phyloP scores from a whole-genome alignment of 371 early-diverging fungal genomes.

The Actinomucor elegans region DNA sequence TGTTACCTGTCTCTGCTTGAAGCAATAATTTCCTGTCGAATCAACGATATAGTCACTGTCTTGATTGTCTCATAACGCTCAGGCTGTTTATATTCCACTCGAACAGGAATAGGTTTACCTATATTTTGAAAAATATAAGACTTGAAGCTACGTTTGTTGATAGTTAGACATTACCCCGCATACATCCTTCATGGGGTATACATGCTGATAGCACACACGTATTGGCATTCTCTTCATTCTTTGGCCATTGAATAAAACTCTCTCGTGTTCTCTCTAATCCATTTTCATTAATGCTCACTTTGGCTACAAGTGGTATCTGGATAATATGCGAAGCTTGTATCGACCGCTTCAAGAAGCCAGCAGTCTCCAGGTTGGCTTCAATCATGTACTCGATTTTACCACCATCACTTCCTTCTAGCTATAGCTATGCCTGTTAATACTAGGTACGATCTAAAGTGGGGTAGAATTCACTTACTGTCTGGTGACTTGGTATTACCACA shows the following conservation, averaged over 20 bases:
- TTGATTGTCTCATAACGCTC: not conserved
- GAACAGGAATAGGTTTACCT: constrained; percentile 1
- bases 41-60: not conserved
- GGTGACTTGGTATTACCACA: constrained; percentile 1
- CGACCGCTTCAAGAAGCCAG: constrained; percentile 6
- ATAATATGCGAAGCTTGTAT: constrained; percentile 1
- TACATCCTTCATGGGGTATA: constrained; percentile 6
- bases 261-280: constrained; percentile 1
- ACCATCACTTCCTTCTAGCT: constrained; percentile 9
- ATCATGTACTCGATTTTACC: constrained; percentile 15
- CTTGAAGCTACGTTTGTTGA: no score
- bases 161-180: no score
- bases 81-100: constrained; percentile 5
- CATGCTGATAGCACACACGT: constrained; percentile 4
- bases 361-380: constrained; percentile 5
- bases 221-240: constrained; percentile 5
- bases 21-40: constrained; percentile 9
- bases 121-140: not conserved
- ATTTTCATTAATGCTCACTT: constrained; percentile 2
- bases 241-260: constrained; percentile 6
- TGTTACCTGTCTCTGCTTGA: constrained; percentile 8
- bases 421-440: no score
- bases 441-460: no score
- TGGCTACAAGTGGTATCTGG: not conserved
- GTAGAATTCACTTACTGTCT: constrained; percentile 5